Evolutionary conservation across 1,284 basidiomycete genomes (phyloP), one percentile per base, ranked within the genome.

Genomic region (Microbotryum lychnidis-dioicae): DNA sequence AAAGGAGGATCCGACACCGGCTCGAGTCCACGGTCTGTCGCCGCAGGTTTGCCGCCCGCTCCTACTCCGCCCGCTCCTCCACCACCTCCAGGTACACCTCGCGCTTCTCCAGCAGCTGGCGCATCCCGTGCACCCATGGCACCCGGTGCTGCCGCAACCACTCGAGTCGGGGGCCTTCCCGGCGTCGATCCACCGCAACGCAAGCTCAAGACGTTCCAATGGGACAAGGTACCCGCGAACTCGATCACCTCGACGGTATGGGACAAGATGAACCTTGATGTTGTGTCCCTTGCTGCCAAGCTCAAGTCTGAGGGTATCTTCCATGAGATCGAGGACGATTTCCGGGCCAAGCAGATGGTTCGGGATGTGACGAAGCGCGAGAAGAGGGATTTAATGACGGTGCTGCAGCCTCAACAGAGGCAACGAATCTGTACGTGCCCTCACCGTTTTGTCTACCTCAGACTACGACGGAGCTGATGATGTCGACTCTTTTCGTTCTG

Each of bases 151-250:
- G 16, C 31, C 27, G 31, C 50, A n/a, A 29, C 51, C 8, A 4
- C 51, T 42, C 51, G 51, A 29, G 29, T 53, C 31, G 51, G 20
- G 1, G 51, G 27, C 29, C 20, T 21, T 20, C 29, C 51, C 16
- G 51, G 29, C 18, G 37, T 53, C 29, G 51, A 27, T 9, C 64
- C 64, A 3, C 57, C 63, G 4, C 58, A 82, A 63, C 86, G 84
- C 56, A 91, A 92, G 79, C 93, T 97, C 89, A 97, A 97, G 76
- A 92, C 97, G 76, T 79, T 98, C 54, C 94, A 98, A 73, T 98
- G 96, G 94, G 94, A 98, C 75, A 98, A 97, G 74, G 81, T 97
- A 29, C 85, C 87, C 49, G 89, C 90, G 65, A 84, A 73, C 21
- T 74, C 90, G 70, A 82, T 89, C 67, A 85, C 86, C n/a, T 87